phyloP scores from a whole-genome alignment of 2,329 filamentous ascomycete genomes.

The Colletotrichum costaricense region DNA sequence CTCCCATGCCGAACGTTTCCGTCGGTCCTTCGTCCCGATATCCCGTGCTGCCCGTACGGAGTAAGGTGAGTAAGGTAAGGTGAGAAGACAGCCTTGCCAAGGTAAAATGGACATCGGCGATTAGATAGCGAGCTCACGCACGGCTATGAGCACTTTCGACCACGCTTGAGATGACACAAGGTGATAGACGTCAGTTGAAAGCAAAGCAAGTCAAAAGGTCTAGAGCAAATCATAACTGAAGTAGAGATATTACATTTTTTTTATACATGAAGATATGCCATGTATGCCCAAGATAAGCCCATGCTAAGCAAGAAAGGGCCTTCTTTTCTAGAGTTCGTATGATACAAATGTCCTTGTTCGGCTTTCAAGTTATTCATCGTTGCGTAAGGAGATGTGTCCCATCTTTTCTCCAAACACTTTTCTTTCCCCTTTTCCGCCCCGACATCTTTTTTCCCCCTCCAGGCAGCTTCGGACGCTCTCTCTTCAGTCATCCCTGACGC shows the following conservation, averaged over 20 bases:
- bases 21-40: not conserved
- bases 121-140: not conserved
- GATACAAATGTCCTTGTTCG: not conserved
- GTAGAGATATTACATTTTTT: not conserved
- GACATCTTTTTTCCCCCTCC: not conserved
- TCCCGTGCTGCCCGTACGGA: too few species aligned
- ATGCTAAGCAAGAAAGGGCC: not conserved
- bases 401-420: not conserved
- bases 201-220: too few species aligned
- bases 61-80: too few species aligned
- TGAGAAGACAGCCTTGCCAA: not conserved
- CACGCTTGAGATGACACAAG: too few species aligned
- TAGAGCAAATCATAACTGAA: not conserved
- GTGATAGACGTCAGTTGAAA: too few species aligned
- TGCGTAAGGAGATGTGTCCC: not conserved
- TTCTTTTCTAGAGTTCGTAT: not conserved
- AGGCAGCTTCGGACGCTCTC: not conserved
- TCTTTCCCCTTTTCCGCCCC: not conserved
- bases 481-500: not conserved
- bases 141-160: too few species aligned
- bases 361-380: not conserved
- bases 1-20: not conserved
- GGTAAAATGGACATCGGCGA: not conserved
- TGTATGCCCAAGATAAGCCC: not conserved
- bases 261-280: not conserved